A percentile compares a stretch with the other conserved stretches of the same genome.
These are phyloP conservation scores for Epichloe amarillans DNA, from an alignment of 2,329 filamentous ascomycete genomes.

Conservation along the genomic window DNA sequence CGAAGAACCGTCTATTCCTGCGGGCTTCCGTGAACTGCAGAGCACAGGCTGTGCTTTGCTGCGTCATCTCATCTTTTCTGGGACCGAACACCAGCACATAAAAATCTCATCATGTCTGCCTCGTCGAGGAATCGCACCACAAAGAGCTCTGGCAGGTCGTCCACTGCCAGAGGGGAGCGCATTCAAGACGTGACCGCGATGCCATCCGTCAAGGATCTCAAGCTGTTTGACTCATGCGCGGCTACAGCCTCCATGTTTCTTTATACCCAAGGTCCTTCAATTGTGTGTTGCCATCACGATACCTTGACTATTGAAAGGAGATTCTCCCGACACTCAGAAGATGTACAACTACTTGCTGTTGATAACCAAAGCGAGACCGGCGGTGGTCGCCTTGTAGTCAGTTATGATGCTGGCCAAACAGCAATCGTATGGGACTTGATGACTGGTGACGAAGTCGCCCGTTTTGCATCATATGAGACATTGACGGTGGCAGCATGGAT, in stretches of 20 bases:
- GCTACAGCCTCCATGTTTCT: constrained; percentile 85
- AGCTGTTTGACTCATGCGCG: constrained; percentile 71
- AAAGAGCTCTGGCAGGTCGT: constrained; percentile 42
- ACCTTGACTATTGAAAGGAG: constrained; percentile 77
- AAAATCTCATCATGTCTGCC: constrained; percentile 34
- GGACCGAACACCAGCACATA: constrained; percentile 12
- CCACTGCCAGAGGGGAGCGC: constrained; percentile 28
- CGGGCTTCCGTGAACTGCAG: constrained; percentile 7
- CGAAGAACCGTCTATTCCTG: constrained; percentile 11
- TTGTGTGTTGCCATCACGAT: constrained; percentile 86
- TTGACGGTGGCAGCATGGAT: constrained; percentile 85
- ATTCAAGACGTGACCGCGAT: constrained; percentile 38
- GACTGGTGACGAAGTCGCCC: constrained; percentile 76
- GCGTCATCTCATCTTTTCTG: constrained; percentile 14
- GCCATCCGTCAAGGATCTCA: constrained; percentile 33
- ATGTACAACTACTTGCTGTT: constrained; percentile 71
- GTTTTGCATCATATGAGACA: constrained; percentile 86
- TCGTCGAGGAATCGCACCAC: constrained; percentile 46
- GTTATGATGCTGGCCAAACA: constrained; percentile 81
- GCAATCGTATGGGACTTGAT: constrained; percentile 95
- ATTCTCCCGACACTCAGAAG: constrained; percentile 72
- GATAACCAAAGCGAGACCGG: constrained; percentile 86
- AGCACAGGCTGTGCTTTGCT: constrained; percentile 8
- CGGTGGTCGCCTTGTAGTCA: constrained; percentile 74
- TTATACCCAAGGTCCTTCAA: constrained; percentile 68